Conservation (phyloP, 352 stramenopile genomes). For the Phytopythium sindhum region DNA sequence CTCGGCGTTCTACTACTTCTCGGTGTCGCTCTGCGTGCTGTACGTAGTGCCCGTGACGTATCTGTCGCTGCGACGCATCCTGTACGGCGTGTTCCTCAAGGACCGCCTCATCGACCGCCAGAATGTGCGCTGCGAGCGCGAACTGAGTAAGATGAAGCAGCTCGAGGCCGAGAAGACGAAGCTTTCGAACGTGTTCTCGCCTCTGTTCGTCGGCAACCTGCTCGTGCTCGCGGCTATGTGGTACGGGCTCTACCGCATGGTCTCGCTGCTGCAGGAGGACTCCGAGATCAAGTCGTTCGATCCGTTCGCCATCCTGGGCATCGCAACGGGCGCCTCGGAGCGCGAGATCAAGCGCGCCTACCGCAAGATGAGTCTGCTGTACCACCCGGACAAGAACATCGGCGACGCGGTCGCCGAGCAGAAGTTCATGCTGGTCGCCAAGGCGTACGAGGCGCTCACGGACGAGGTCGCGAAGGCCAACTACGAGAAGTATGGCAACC, state of each 20-base stretch:
- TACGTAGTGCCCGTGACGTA: constrained; percentile 96
- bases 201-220: constrained; percentile 72
- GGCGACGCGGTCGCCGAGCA: constrained; percentile 95
- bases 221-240: constrained; percentile 67
- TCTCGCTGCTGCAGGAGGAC: constrained; percentile 90
- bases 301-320: constrained; percentile 96
- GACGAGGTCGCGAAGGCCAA: constrained; percentile 96
- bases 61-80: constrained; percentile 72
- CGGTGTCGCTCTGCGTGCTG: constrained; percentile 94
- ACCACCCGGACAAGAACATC: constrained; percentile 96
- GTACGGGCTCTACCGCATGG: constrained; percentile 89
- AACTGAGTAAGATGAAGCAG: constrained; percentile 84
- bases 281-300: constrained; percentile 99
- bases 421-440: constrained; percentile 98
- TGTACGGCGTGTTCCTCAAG: constrained; percentile 90
- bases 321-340: constrained; percentile 87
- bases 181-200: constrained; percentile 80
- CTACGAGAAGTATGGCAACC: constrained; percentile 98
- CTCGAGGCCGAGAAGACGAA: constrained; percentile 83
- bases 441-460: constrained; percentile 94
- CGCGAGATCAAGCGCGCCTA: constrained; percentile 96
- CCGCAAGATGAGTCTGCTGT: constrained; percentile 91
- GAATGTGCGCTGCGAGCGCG: constrained; percentile 80
- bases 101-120: constrained; percentile 82
- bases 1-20: constrained; percentile 99